phyloP scores from a whole-genome alignment of 352 stramenopile species.

The Pythium aristosporum region DNA sequence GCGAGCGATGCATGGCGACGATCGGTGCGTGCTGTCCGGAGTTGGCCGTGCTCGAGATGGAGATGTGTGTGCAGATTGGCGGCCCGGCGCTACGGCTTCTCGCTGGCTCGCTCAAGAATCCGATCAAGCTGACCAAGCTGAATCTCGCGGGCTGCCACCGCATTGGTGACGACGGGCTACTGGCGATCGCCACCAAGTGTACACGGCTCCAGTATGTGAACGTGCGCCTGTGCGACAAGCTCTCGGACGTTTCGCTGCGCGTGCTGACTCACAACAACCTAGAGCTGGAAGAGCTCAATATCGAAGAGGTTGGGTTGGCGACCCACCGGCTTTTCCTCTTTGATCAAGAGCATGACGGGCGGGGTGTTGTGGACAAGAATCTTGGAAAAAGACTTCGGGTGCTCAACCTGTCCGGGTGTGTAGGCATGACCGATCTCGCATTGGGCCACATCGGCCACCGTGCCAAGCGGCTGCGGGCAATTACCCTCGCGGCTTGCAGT shows the following conservation, averaged over 20 bases:
- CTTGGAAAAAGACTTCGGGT: constrained; percentile 58
- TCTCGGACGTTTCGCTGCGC: constrained; percentile 75
- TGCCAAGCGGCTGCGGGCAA: constrained; percentile 42
- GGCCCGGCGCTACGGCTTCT: constrained; percentile 62
- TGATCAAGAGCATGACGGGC: constrained; percentile 80
- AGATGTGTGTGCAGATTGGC: constrained; percentile 63
- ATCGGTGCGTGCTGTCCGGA: constrained; percentile 48
- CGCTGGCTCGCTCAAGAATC: constrained; percentile 37
- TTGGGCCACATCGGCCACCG: constrained; percentile 70
- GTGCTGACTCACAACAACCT: constrained; percentile 84
- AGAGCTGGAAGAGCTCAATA: constrained; percentile 68
- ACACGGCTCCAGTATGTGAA: constrained; percentile 71
- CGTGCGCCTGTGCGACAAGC: constrained; percentile 72
- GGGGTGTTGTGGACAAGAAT: constrained; percentile 76
- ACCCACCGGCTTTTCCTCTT: constrained; percentile 84
- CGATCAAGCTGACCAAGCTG: constrained; percentile 54
- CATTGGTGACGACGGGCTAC: constrained; percentile 75
- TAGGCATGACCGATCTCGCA: constrained; percentile 64
- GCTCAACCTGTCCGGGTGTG: constrained; percentile 73
- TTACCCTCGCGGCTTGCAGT: constrained; percentile 58
- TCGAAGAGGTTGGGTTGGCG: constrained; percentile 77
- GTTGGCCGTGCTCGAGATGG: constrained; percentile 47
- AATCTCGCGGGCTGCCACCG: constrained; percentile 80
- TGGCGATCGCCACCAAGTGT: constrained; percentile 61
- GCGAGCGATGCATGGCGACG: constrained; percentile 53